Evolutionary conservation across 768 basidiomycete species (phyloP).

Genomic region (Cystofilobasidium ferigula): DNA sequence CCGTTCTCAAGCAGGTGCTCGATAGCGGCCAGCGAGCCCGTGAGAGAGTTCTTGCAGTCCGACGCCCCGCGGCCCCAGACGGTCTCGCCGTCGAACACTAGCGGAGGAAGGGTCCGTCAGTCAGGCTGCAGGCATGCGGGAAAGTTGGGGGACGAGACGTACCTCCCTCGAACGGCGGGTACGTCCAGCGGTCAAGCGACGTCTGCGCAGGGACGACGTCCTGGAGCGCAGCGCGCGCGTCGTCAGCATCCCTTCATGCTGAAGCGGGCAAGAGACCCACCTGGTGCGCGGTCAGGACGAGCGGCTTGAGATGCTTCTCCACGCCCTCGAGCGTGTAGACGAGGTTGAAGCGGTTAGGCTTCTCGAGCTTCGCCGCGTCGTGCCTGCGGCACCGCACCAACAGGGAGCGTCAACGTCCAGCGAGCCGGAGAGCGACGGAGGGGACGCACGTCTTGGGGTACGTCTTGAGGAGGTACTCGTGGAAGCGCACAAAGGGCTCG

Average conservation of each 20-base stretch:
- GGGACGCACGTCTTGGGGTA: slow-evolving; percentile 14
- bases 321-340: slow-evolving; percentile 22
- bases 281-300: slow-evolving; percentile 12
- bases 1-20: slow-evolving; percentile 19
- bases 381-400: neutral
- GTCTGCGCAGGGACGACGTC: slow-evolving; percentile 26
- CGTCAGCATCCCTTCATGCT: neutral
- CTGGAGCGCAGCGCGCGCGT: too few species aligned
- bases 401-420: neutral
- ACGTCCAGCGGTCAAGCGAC: slow-evolving; percentile 24
- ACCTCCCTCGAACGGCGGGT: slow-evolving; percentile 22
- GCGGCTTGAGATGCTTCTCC: slow-evolving; percentile 12
- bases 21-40: slow-evolving; percentile 14
- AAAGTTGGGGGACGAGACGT: neutral
- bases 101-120: too few species aligned
- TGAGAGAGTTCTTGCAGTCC: slow-evolving; percentile 24
- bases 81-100: slow-evolving; percentile 5
- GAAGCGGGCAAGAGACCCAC: neutral
- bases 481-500: slow-evolving; percentile 10
- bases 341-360: slow-evolving; percentile 18
- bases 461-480: slow-evolving; percentile 15
- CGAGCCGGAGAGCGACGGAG: neutral
- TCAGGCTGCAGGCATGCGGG: too few species aligned
- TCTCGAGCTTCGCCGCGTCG: slow-evolving; percentile 10
- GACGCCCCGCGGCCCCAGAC: slow-evolving; percentile 14